A percentile compares a stretch with the other conserved stretches of the same genome.
Conservation (phyloP, 768 basidiomycete species). For the Podaxis pistillaris region DNA sequence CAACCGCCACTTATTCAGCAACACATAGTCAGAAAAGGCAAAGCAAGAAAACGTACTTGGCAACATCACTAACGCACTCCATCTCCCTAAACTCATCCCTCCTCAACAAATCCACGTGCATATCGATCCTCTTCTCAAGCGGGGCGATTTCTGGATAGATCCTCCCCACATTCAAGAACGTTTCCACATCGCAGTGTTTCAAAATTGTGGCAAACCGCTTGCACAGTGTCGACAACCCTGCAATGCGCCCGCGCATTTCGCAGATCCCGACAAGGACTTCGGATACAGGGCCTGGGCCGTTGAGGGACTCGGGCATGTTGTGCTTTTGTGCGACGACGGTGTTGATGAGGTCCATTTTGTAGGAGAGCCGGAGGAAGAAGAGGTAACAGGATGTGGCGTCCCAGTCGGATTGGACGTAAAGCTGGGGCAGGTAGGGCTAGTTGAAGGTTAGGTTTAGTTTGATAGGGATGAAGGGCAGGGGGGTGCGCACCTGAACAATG, state of each 20-base stretch:
- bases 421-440: conserved; percentile 87
- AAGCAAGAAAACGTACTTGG: conserved; percentile 56
- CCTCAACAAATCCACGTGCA: conserved; percentile 81
- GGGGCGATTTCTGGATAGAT: conserved; percentile 82
- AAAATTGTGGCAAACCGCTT: conserved; percentile 88
- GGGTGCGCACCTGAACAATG: conserved; percentile 70
- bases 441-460: conserved; percentile 9
- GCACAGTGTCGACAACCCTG: conserved; percentile 78
- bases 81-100: conserved; percentile 90
- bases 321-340: conserved; percentile 79
- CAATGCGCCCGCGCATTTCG: conserved; percentile 89
- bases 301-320: conserved; percentile 81
- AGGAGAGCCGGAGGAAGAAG: conserved; percentile 87
- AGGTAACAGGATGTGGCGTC: conserved; percentile 89
- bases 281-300: conserved; percentile 74
- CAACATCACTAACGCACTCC: conserved; percentile 89
- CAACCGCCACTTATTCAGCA: not conserved
- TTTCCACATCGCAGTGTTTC: conserved; percentile 75
- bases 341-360: conserved; percentile 87
- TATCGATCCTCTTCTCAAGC: conserved; percentile 89
- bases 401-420: conserved; percentile 86
- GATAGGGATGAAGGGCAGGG: conserved; percentile 1
- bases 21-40: not conserved
- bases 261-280: conserved; percentile 92
- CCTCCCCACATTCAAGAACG: conserved; percentile 83